Evolutionary conservation across 306 rosid species (phyloP).

Genomic region (Ziziphus jujuba): DNA sequence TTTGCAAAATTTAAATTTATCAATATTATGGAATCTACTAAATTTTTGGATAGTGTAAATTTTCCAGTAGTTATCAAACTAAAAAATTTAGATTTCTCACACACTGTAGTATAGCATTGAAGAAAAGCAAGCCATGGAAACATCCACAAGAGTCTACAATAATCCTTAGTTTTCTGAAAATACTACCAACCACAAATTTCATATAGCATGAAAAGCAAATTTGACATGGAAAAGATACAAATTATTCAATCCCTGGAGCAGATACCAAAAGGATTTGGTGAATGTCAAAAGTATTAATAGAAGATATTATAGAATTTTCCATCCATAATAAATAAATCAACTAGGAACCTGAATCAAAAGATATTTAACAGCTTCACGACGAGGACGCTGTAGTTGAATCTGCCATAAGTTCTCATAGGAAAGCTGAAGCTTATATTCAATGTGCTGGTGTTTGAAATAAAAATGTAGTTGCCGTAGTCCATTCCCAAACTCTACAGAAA

Average conservation of each 20-base stretch:
- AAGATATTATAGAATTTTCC: not conserved
- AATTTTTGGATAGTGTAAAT: too few relatives aligned
- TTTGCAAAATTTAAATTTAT: too few relatives aligned
- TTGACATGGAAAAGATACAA: not conserved
- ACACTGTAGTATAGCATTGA: too few relatives aligned
- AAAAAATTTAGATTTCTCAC: too few relatives aligned
- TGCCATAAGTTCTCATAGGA: constrained; percentile 69
- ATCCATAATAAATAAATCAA: not conserved
- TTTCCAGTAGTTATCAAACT: too few relatives aligned
- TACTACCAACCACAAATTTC: not conserved
- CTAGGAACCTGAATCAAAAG: constrained; percentile 74
- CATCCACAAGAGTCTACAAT: not conserved
- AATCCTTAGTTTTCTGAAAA: not conserved
- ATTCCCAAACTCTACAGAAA: constrained; percentile 47
- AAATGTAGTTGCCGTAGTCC: constrained; percentile 44
- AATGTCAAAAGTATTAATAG: not conserved
- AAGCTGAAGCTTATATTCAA: constrained; percentile 53
- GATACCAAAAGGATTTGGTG: not conserved
- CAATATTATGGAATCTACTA: too few relatives aligned
- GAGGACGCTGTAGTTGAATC: constrained; percentile 51
- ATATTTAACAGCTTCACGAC: constrained; percentile 33
- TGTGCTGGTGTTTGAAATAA: constrained; percentile 11
- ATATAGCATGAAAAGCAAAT: not conserved
- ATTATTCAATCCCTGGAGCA: not conserved
- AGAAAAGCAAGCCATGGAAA: too few relatives aligned